Percentiles rank a stretch among this genome's conserved stretches.
phyloP scores from a whole-genome alignment of 805 yeast species.

The Wickerhamomyces strasburgensis region DNA sequence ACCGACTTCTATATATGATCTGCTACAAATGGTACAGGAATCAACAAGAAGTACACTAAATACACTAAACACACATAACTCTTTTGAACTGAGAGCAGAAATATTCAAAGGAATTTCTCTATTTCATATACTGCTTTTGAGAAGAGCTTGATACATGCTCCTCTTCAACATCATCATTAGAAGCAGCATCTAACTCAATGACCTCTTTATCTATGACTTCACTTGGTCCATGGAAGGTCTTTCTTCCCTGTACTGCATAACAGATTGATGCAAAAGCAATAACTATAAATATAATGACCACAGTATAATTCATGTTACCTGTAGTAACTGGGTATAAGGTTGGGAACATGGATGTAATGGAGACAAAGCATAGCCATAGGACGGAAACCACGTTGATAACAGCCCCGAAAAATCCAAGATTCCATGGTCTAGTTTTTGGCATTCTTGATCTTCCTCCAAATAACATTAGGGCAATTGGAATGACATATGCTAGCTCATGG shows the following conservation, averaged over 20 bases:
- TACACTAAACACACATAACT: too few relatives aligned
- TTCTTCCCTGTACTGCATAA: conserved; percentile 24
- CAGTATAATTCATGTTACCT: conserved; percentile 26
- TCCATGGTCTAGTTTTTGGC: conserved; percentile 23
- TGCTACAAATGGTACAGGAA: too few relatives aligned
- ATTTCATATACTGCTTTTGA: background rate
- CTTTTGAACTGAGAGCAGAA: too few relatives aligned
- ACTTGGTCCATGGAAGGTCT: conserved; percentile 25
- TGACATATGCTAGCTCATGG: conserved; percentile 27
- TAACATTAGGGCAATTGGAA: conserved; percentile 27
- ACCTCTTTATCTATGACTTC: conserved; percentile 16
- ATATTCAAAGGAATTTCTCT: too few relatives aligned
- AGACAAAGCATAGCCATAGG: conserved; percentile 20
- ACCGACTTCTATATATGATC: too few relatives aligned
- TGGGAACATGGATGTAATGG: conserved; percentile 25
- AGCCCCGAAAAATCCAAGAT: conserved; percentile 21
- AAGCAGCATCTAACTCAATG: conserved; percentile 8
- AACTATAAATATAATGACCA: conserved; percentile 23
- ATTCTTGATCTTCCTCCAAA: conserved; percentile 22
- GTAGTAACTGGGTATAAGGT: conserved; percentile 21
- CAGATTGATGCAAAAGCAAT: conserved; percentile 21
- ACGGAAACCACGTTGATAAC: conserved; percentile 18
- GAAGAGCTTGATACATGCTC: background rate
- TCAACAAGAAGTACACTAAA: too few relatives aligned
- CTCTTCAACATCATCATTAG: conserved; percentile 2